phyloP scores from a whole-genome alignment of 306 rosid genomes.

The Malus sieversii region DNA sequence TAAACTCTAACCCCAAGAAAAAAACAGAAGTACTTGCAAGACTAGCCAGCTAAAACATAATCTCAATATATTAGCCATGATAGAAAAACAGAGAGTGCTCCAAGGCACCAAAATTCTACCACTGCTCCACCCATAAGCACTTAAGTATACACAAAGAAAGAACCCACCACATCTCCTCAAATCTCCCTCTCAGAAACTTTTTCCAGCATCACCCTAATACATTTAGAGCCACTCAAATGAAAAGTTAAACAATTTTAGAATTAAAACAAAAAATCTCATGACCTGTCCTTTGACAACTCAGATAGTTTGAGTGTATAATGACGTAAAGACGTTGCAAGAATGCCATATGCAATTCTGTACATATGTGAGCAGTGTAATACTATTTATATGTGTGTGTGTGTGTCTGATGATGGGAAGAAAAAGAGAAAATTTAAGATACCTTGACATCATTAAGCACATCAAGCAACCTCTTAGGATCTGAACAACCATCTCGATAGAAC shows the following conservation, averaged over 20 bases:
- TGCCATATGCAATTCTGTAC: neutral
- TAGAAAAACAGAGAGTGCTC: neutral
- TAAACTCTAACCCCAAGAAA: neutral
- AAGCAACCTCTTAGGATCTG: slow-evolving; percentile 78
- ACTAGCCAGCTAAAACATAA: neutral
- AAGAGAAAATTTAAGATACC: slow-evolving; percentile 35
- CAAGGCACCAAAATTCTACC: neutral
- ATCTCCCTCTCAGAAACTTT: neutral
- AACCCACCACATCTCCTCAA: neutral
- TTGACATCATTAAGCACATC: slow-evolving; percentile 67
- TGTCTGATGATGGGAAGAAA: neutral
- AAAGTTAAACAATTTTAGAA: neutral
- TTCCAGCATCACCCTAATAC: neutral
- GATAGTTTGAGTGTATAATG: neutral
- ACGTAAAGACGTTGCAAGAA: neutral
- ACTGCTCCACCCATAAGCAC: neutral
- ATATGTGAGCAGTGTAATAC: neutral
- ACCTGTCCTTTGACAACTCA: neutral
- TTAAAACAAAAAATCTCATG: neutral
- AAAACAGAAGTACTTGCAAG: neutral
- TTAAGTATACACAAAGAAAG: neutral
- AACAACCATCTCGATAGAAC: slow-evolving; percentile 73
- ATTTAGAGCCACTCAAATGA: neutral
- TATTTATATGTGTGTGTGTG: neutral
- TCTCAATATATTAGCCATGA: neutral